phyloP scores from a whole-genome alignment of 495 filamentous ascomycete species.

The Penicillium egyptiacum region DNA sequence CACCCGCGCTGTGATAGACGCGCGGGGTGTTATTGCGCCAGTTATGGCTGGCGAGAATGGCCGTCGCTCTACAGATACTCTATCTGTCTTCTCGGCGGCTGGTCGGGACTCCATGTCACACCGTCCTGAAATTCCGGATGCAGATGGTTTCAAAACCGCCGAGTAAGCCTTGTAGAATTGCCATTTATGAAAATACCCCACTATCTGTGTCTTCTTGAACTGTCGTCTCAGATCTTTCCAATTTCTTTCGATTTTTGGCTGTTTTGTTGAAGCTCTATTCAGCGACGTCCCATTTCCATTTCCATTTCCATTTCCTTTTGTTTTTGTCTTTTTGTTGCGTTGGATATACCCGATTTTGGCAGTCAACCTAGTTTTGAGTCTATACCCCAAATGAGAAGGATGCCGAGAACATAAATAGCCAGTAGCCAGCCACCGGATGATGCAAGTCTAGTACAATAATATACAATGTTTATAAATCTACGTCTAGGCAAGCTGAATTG shows the following conservation, averaged over 20 bases:
- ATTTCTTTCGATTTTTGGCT: background rate
- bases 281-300: background rate
- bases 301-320: background rate
- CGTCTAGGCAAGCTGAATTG: background rate
- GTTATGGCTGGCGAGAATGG: slow-evolving; percentile 22
- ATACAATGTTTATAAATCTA: slow-evolving; percentile 2
- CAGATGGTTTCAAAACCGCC: slow-evolving; percentile 32
- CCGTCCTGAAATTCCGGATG: slow-evolving; percentile 35
- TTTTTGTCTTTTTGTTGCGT: slow-evolving; percentile 1
- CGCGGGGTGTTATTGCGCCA: slow-evolving; percentile 30
- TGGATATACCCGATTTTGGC: slow-evolving; percentile 21
- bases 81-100: slow-evolving; percentile 19
- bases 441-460: slow-evolving; percentile 6
- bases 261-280: background rate
- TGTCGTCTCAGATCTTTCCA: background rate
- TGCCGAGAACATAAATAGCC: background rate
- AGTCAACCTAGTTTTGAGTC: background rate
- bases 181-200: slow-evolving; percentile 4
- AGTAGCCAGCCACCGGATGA: slow-evolving; percentile 1
- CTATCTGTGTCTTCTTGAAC: background rate
- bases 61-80: slow-evolving; percentile 31
- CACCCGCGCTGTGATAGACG: slow-evolving; percentile 38
- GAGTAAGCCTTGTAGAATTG: slow-evolving; percentile 18
- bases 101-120: slow-evolving; percentile 14
- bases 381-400: background rate